A percentile compares a stretch with the other conserved stretches of the same genome.
Conservation (phyloP, 306 rosid species). For the Psophocarpus tetragonolobus region DNA sequence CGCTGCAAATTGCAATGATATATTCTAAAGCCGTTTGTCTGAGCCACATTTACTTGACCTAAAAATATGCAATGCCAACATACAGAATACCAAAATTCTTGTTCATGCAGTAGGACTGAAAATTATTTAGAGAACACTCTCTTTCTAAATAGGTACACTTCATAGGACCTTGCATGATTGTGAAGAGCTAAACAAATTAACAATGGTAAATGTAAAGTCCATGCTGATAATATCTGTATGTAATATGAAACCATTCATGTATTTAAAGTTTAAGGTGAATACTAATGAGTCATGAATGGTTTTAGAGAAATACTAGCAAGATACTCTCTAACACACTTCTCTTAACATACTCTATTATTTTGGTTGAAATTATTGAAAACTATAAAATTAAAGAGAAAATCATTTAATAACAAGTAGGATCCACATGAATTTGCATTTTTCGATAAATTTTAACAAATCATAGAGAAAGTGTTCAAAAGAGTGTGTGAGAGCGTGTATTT, state of each 20-base stretch:
- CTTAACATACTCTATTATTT: too few relatives aligned
- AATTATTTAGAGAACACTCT: background rate
- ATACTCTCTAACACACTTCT: too few relatives aligned
- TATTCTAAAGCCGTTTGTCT: background rate
- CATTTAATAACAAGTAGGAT: too few relatives aligned
- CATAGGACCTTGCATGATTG: background rate
- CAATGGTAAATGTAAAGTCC: background rate
- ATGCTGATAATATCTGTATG: conserved; percentile 1
- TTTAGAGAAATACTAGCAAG: too few relatives aligned
- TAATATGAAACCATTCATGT: background rate
- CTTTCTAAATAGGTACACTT: background rate
- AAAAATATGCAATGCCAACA: background rate
- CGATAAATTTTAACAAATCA: too few relatives aligned
- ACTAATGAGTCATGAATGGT: too few relatives aligned
- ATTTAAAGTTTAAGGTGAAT: background rate
- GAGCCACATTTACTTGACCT: background rate
- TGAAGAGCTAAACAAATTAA: background rate
- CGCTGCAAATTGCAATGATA: background rate
- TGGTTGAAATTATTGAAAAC: too few relatives aligned
- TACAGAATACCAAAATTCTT: background rate
- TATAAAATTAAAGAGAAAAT: too few relatives aligned
- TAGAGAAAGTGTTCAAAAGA: too few relatives aligned
- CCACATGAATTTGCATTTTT: too few relatives aligned
- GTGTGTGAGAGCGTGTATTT: too few relatives aligned
- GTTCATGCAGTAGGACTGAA: background rate